Percentiles rank a stretch among this genome's conserved stretches.
phyloP scores from a whole-genome alignment of 129 eudicot genomes.

The Artemisia annua region DNA sequence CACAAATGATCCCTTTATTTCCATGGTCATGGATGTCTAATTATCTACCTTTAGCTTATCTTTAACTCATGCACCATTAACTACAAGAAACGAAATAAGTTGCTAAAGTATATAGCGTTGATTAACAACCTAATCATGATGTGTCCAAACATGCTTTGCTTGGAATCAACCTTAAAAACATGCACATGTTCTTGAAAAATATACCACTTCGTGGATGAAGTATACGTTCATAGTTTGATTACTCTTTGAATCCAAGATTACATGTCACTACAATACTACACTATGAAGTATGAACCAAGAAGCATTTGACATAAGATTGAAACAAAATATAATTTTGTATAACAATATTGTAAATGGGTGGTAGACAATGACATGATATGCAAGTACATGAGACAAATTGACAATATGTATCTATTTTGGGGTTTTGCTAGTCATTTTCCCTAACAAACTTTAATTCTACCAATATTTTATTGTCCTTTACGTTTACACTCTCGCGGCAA shows the following conservation, averaged over 20 bases:
- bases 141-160: too few relatives aligned
- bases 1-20: too few relatives aligned
- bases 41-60: too few relatives aligned
- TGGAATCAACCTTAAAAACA: too few relatives aligned
- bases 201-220: too few relatives aligned
- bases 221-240: too few relatives aligned
- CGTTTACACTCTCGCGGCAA: slow-evolving; percentile 12
- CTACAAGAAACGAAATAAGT: too few relatives aligned
- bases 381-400: not conserved
- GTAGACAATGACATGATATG: not conserved
- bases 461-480: slow-evolving; percentile 19
- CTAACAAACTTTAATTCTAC: slow-evolving; percentile 12
- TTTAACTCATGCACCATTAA: too few relatives aligned
- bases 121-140: too few relatives aligned
- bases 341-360: slow-evolving; percentile 3
- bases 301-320: slow-evolving; percentile 2
- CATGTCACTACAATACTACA: not conserved
- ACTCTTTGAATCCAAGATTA: not conserved
- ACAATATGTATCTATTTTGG: slow-evolving; percentile 10
- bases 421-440: not conserved
- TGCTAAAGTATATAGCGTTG: too few relatives aligned
- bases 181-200: too few relatives aligned
- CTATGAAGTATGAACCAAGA: not conserved
- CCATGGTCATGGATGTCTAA: too few relatives aligned
- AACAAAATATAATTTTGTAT: not conserved